These are phyloP conservation scores for Hanseniaspora vineae DNA, from an alignment of 805 yeast genomes.

Conservation along the genomic window DNA sequence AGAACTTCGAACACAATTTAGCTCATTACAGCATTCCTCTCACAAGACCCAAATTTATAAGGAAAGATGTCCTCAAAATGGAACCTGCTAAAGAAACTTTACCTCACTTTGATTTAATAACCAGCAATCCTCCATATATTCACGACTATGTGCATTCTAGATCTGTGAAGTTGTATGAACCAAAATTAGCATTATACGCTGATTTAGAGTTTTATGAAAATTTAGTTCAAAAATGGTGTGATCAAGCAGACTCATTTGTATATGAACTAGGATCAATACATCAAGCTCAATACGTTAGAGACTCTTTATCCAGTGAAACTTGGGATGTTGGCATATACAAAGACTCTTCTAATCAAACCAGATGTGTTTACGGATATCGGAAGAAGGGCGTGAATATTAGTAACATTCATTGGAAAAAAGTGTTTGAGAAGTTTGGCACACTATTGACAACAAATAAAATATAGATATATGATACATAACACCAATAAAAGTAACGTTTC, in stretches of 20 bases:
- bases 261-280: slow-evolving; percentile 59
- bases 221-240: slow-evolving; percentile 34
- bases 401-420: neutral
- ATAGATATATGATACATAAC: neutral
- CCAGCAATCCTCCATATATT: slow-evolving; percentile 91
- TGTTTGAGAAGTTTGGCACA: slow-evolving; percentile 7
- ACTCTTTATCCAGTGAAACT: slow-evolving; percentile 10
- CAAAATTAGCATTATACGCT: slow-evolving; percentile 68
- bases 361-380: slow-evolving; percentile 59
- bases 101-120: slow-evolving; percentile 36
- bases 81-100: neutral
- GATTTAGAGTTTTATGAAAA: slow-evolving; percentile 56
- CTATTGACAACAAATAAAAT: neutral
- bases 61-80: neutral
- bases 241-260: slow-evolving; percentile 39
- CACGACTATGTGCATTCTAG: slow-evolving; percentile 26
- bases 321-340: slow-evolving; percentile 39
- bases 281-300: slow-evolving; percentile 38
- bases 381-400: slow-evolving; percentile 2
- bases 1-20: slow-evolving; percentile 25
- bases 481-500: neutral
- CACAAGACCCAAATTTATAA: neutral
- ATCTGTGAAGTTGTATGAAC: slow-evolving; percentile 67
- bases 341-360: slow-evolving; percentile 38
- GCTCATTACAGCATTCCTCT: slow-evolving; percentile 5